Conservation (phyloP, 768 basidiomycete species). For the Pseudohyphozyma bogoriensis region DNA sequence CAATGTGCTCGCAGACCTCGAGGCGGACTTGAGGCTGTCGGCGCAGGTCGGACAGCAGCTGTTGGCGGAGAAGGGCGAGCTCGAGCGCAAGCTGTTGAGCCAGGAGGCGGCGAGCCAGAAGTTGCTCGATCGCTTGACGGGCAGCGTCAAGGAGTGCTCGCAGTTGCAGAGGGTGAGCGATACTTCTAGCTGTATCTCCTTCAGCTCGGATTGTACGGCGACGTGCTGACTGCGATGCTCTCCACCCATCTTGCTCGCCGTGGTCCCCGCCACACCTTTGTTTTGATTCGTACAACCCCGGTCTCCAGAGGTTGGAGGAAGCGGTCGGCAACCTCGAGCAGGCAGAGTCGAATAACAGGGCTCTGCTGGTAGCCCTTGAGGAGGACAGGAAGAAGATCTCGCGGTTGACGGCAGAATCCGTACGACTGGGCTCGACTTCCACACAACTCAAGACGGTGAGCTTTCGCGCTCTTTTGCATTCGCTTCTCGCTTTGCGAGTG, state of each 20-base stretch:
- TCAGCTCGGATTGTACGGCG: background rate
- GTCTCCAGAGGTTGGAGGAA: conserved; percentile 61
- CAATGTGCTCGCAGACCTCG: conserved; percentile 3
- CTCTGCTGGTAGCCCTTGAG: conserved; percentile 61
- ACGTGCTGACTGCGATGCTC: background rate
- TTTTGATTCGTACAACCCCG: background rate
- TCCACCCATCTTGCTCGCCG: no score
- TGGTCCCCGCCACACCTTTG: no score
- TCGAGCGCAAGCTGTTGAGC: conserved; percentile 57
- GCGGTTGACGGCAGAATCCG: conserved; percentile 58
- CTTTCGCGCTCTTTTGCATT: no score
- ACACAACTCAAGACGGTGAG: conserved; percentile 46
- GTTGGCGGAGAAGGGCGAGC: conserved; percentile 53
- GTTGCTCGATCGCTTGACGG: conserved; percentile 39
- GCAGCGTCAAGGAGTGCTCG: conserved; percentile 50
- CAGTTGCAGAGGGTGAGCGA: conserved; percentile 50
- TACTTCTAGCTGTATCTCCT: background rate
- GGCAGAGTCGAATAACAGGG: conserved; percentile 65
- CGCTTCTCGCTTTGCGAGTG: no score
- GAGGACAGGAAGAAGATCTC: conserved; percentile 59
- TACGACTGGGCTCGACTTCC: conserved; percentile 62
- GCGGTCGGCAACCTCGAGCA: conserved; percentile 72
- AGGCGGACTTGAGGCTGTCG: conserved; percentile 22
- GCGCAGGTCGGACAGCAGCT: conserved; percentile 53
- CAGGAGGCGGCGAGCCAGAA: conserved; percentile 33